A percentile compares a stretch with the other conserved stretches of the same genome.
phyloP scores from a whole-genome alignment of 2,329 filamentous ascomycete genomes.

The Pseudocercospora fijiensis region DNA sequence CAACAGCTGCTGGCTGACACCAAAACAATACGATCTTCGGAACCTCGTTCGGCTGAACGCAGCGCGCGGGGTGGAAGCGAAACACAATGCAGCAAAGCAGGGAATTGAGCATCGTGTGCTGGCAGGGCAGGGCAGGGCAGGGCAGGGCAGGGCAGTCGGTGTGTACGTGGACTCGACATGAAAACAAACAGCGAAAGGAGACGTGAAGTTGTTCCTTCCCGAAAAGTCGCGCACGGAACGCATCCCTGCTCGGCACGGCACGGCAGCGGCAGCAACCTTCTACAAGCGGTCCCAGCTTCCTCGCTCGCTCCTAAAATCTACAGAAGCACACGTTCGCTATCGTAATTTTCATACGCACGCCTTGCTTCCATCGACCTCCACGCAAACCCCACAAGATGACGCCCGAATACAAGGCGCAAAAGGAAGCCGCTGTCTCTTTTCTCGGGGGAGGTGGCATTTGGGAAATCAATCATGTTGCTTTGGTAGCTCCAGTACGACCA shows the following conservation, averaged over 20 bases:
- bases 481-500: conserved; percentile 74
- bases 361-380: neutral
- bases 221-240: neutral
- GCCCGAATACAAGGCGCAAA: conserved; percentile 77
- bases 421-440: conserved; percentile 94
- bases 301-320: conserved; percentile 3
- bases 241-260: neutral
- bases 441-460: conserved; percentile 76
- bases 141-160: neutral
- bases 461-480: conserved; percentile 84
- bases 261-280: conserved; percentile 8
- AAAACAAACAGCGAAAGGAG: conserved; percentile 1
- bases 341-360: conserved; percentile 10
- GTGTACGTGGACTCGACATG: neutral
- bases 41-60: neutral
- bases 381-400: conserved; percentile 27
- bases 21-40: neutral
- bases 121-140: neutral
- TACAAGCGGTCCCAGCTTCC: conserved; percentile 4
- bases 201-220: conserved; percentile 5
- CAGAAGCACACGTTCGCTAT: conserved; percentile 13
- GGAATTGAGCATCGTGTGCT: neutral
- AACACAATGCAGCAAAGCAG: neutral
- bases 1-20: neutral
- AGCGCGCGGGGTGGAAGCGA: neutral